These are phyloP conservation scores for Otatea glauca DNA, from an alignment of 176 grass and related monocot genomes.

Conservation along the genomic window DNA sequence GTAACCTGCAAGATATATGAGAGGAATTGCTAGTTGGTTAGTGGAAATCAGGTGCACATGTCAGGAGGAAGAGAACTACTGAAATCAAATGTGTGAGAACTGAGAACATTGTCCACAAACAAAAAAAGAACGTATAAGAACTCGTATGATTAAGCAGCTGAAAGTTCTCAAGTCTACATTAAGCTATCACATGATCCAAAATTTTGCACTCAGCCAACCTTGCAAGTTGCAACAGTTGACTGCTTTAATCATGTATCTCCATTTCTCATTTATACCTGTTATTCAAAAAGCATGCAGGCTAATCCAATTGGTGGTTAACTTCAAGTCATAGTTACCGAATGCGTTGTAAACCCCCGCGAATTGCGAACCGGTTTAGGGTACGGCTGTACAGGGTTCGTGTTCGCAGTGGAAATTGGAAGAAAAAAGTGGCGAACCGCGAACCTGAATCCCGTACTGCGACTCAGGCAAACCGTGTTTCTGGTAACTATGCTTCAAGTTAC, in stretches of 20 bases:
- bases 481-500: neutral
- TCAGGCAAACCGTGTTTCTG: too few relatives aligned
- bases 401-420: too few relatives aligned
- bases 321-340: too few relatives aligned
- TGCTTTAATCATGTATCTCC: neutral
- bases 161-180: neutral
- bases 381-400: too few relatives aligned
- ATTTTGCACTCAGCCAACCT: neutral
- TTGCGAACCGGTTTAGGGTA: too few relatives aligned
- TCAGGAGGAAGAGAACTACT: constrained; percentile 18
- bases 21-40: constrained; percentile 9
- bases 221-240: neutral
- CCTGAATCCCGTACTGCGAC: too few relatives aligned
- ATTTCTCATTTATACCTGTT: constrained; percentile 32
- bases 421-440: too few relatives aligned
- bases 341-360: too few relatives aligned
- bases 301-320: constrained; percentile 14
- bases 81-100: constrained; percentile 14
- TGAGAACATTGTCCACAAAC: neutral
- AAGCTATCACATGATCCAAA: neutral
- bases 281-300: constrained; percentile 31
- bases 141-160: constrained; percentile 18
- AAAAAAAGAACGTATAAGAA: constrained; percentile 22
- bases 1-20: constrained; percentile 66
- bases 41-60: neutral